Evolutionary conservation across 176 grass and related monocot species (phyloP), one percentile per base, ranked within the genome.

Genomic region (Tuctoria greenei): DNA sequence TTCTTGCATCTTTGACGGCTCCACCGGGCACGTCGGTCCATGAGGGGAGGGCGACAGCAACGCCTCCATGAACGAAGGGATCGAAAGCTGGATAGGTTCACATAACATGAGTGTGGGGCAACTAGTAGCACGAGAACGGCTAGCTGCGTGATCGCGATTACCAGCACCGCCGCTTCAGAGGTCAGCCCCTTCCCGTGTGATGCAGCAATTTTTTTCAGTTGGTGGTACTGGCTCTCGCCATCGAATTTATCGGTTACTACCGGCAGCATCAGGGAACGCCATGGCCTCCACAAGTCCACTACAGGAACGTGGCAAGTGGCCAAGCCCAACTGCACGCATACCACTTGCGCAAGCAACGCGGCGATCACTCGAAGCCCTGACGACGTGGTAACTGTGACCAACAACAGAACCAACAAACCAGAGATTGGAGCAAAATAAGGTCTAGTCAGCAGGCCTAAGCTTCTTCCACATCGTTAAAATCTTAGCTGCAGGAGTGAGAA

Each of bases 261-360:
- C 4, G 4, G n/a, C n/a, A n/a, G n/a, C n/a, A n/a, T n/a, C n/a
- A n/a, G n/a, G n/a, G n/a, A n/a, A 42, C 4, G 39, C 24, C 28
- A 13, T 45, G 61, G 39, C 65, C 11, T 65, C 55, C 69, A 56
- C 60, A 47, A 74, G 62, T 7, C 64, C 70, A 64, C 64, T 18
- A 8, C 70, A 58, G 49, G 8, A 38, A 82, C 38, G n/a, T n/a
- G n/a, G n/a, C 80, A 75, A 67, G 18, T 80, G 20, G 54, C 38
- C 0, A 44, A 20, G 9, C 17, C 28, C 64, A 69, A 7, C 40
- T 36, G 70, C 80, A 25, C 0, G 28, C 62, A 25, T n/a, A 6
- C 54, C 61, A 80, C 10, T 71, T 83, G 72, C 72, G 4, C 47
- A 59, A 8, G 51, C 62, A 26, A 68, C 13, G 27, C 59, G 51